A percentile compares a stretch with the other conserved stretches of the same genome.
Evolutionary conservation across 768 basidiomycete genomes (phyloP).

Genomic region (Ramaria sp.): DNA sequence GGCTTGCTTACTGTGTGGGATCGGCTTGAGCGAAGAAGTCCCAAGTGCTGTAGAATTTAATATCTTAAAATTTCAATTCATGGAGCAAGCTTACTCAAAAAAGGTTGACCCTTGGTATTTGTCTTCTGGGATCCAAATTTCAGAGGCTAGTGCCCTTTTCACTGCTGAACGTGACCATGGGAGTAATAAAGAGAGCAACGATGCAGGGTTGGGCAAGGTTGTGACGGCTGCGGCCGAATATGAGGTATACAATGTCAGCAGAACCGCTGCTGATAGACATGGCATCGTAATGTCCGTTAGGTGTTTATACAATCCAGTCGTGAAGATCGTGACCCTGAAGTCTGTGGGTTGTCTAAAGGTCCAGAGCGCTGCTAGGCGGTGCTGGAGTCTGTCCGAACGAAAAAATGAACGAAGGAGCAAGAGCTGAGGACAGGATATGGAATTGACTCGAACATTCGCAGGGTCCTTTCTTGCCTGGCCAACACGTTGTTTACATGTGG

Average conservation of each 20-base stretch:
- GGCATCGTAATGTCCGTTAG: background rate
- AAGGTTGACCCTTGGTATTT: conserved; percentile 55
- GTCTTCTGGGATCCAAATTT: conserved; percentile 56
- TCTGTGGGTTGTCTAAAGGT: background rate
- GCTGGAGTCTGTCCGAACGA: background rate
- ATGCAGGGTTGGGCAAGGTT: background rate
- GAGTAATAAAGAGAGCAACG: background rate
- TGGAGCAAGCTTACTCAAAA: conserved; percentile 46
- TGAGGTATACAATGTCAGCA: background rate
- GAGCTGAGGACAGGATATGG: background rate
- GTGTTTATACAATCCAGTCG: background rate
- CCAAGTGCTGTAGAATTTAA: conserved; percentile 6
- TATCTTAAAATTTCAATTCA: background rate
- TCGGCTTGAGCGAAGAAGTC: conserved; percentile 23
- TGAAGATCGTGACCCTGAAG: background rate
- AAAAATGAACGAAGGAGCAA: background rate
- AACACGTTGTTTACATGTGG: background rate
- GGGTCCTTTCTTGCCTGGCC: background rate
- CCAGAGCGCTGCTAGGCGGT: background rate
- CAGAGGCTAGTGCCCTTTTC: background rate
- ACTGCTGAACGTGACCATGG: background rate
- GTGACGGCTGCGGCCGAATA: background rate
- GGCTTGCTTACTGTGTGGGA: conserved; percentile 50
- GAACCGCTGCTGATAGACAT: background rate
- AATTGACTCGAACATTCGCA: background rate